Conservation (phyloP, 148 eudicot genomes). For the Gaultheria prostrata region DNA sequence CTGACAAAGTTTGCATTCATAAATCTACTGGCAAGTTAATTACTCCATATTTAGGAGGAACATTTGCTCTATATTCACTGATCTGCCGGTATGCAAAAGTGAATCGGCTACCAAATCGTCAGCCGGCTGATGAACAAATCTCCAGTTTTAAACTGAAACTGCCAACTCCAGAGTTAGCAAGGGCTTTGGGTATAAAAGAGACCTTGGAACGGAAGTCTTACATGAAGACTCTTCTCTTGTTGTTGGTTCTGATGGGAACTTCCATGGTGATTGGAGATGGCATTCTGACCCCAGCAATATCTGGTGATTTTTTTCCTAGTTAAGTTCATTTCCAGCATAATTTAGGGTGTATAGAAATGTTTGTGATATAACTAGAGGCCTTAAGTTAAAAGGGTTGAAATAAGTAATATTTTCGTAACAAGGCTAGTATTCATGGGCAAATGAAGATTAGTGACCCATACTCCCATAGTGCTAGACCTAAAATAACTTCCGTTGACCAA, state of each 20-base stretch:
- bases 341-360: not conserved
- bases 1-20: not conserved
- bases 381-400: not conserved
- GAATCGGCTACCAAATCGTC: slow-evolving; percentile 83
- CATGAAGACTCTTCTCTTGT: slow-evolving; percentile 62
- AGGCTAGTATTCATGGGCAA: not conserved
- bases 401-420: not conserved
- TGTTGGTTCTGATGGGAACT: slow-evolving; percentile 86
- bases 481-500: not conserved
- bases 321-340: not conserved
- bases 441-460: not conserved
- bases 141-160: slow-evolving; percentile 90
- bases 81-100: slow-evolving; percentile 89
- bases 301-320: slow-evolving; percentile 47
- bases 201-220: slow-evolving; percentile 56
- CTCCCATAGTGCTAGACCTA: not conserved
- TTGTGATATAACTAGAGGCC: not conserved
- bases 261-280: slow-evolving; percentile 97
- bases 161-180: slow-evolving; percentile 93
- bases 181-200: slow-evolving; percentile 85
- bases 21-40: slow-evolving; percentile 10
- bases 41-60: slow-evolving; percentile 64
- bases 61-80: slow-evolving; percentile 89
- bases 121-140: slow-evolving; percentile 80
- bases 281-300: slow-evolving; percentile 92